phyloP scores from a whole-genome alignment of 805 yeast genomes.

The Yueomyces sp. region DNA sequence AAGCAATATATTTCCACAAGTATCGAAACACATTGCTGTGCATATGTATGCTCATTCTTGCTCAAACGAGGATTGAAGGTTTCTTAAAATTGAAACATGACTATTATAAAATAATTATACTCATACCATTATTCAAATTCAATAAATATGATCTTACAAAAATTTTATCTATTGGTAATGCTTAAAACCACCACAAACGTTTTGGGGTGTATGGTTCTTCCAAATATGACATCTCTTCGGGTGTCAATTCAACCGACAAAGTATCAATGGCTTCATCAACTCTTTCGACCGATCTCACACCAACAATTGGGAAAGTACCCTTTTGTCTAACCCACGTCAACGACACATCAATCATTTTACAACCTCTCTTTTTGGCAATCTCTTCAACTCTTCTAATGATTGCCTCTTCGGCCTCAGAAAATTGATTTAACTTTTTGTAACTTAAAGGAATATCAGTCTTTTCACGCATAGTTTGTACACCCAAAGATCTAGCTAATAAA shows the following conservation, averaged over 20 bases:
- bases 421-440: not conserved
- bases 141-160: too few species aligned
- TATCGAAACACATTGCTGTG: too few species aligned
- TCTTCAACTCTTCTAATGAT: conserved; percentile 39
- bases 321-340: conserved; percentile 40
- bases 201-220: conserved; percentile 8
- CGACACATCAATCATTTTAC: conserved; percentile 43
- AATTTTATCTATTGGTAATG: too few species aligned
- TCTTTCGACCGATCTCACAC: conserved; percentile 33
- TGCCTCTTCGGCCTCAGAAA: conserved; percentile 4
- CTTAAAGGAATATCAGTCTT: conserved; percentile 23
- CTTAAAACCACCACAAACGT: not conserved
- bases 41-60: too few species aligned
- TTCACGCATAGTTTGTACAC: conserved; percentile 5
- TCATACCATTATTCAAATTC: too few species aligned
- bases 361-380: conserved; percentile 32
- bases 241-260: conserved; percentile 24
- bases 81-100: too few species aligned
- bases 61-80: too few species aligned
- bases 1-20: too few species aligned
- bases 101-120: too few species aligned
- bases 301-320: conserved; percentile 43
- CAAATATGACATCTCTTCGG: conserved; percentile 7
- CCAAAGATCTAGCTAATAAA: conserved; percentile 34
- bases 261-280: conserved; percentile 39